Evolutionary conservation across 495 filamentous ascomycete species (phyloP), one percentile per base, ranked within the genome.

Genomic region (Penicillium bovifimosum): DNA sequence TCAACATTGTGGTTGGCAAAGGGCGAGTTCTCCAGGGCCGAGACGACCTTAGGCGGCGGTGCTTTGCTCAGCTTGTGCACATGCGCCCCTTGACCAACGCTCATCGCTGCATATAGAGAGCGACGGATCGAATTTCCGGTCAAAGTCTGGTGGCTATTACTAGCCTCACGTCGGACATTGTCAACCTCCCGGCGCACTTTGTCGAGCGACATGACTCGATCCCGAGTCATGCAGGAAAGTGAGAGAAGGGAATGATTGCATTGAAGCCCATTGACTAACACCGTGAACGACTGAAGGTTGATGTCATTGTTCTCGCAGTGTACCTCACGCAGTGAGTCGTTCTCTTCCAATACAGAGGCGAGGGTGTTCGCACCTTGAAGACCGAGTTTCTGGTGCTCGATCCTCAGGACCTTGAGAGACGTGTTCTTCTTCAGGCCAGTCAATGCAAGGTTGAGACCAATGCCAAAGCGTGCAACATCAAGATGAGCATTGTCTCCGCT

Each of bases 401-500:
- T 84, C 20, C 82, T 79, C 35, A 98, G 73, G 24, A 90, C 79
- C 38, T 82, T 84, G 16, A 98, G 68, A 0, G 86, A 81, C 18
- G 65, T 83, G 68, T 96, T 96, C 45, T 80, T 71, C 50, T 84
- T 84, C 50, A 98, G 71, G 2, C 91, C 89, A 7, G 76, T 77
- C 50, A 98, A 71, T 9, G 90, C 87, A 36, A 84, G 76, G 31
- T 86, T 90, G 45, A 96, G 80, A 3, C 90, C 90, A 54, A 82
- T 85, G 16, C 92, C 91, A 32, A 96, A 83, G 38, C 87, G 83
- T 1, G 88, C 86, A 40, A 89, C 87, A 63, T 96, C 93, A 20
- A 96, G 75, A 61, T 91, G 86, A 7, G 90, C 87, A 56, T 86
- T 86, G 63, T 95, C 93, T 5, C 93, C 93, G 6, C 90, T 93